Evolutionary conservation across 306 rosid species (phyloP), one percentile per base, ranked within the genome.

Genomic region (Cicer yamashitae): DNA sequence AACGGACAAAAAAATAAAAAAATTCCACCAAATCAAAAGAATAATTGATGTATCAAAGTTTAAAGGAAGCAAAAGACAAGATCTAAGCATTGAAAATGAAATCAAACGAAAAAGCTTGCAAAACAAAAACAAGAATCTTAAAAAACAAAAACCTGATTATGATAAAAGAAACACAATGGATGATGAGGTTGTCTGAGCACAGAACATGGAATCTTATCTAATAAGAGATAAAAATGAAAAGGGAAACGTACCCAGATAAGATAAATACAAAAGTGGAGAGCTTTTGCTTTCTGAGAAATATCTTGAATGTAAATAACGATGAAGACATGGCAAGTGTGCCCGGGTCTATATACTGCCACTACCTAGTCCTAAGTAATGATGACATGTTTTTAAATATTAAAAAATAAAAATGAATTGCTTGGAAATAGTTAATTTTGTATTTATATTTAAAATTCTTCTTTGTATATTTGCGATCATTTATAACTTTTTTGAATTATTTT

Each of bases 21-120:
- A 1, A 2, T 6, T 45, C 12, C 50, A 45, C 50, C 50, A 45
- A 38, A 10, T 45, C 12, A 45, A 45, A 54, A n/a, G 9, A 46
- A 11, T 38, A 10, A 17, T 75, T 51, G 37, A 54, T 13, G 40
- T 59, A 18, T 46, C 5, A 38, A 38, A 56, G 58, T 58, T 74
- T 41, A 48, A 73, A 68, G 71, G 58, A 59, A 76, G n/a, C 48
- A 56, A 44, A 83, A 22, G 1, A 56, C 57, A 47, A 75, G 87
- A 86, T 84, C 86, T 46, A 80, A 34, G 40, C 77, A 67, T 14
- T 51, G 58, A 20, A 78, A 62, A 45, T 25, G 5, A 56, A 65
- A 75, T 43, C 65, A 84, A 61, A 75, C 11, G 13, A 17, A 41
- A 64, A 44, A 54, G 56, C 13, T 64, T 53, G 11, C 70, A 61